Evolutionary conservation across 1,284 basidiomycete genomes (phyloP), one percentile per base, ranked within the genome.

Genomic region (Puccinia novopanici): DNA sequence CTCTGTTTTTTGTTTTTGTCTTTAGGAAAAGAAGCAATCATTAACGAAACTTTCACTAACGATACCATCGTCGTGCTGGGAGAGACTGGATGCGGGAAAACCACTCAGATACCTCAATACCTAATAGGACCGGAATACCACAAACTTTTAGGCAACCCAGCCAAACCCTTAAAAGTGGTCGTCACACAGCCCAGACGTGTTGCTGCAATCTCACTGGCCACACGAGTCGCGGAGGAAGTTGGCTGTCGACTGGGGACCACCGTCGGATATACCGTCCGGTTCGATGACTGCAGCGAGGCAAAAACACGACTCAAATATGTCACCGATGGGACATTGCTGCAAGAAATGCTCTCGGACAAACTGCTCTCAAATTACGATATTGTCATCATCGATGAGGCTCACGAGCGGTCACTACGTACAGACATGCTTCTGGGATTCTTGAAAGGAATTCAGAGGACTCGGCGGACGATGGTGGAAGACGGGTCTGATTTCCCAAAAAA

Each of bases 81-180:
- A 75, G 96, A 99, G 87, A 99, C 96, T 0, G 97, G 96, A 52
- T 97, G 94, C 37, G 96, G 96, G 82, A 99, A 99, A 88, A 98
- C 96, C 0, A 99, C 96, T 68, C 95, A 96, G 88, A 90, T 96
- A 42, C 94, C 95, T 0, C 93, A 96, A 86, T 94, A 95, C 84
- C 88, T 98, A 37, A 89, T 94, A 68, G 90, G 93, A 84, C 89
- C 90, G 30, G 81, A 84, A 63, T 81, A 83, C 45, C 15, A 85
- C 91, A 8, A 88, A 89, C 24, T 88, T 88, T 52, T 88, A 88
- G 4, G 91, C 92, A 59, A 89, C 90, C 82, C 84, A 91, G 50
- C 59, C 59, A 97, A 77, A 93, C 91, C 24, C 90, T 94, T 52
- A 45, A 84, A 85, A 81, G 84, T 86, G 42, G 85, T 83, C 8